phyloP scores from a whole-genome alignment of 106 monocot species.

The Dendrobium officinale region DNA sequence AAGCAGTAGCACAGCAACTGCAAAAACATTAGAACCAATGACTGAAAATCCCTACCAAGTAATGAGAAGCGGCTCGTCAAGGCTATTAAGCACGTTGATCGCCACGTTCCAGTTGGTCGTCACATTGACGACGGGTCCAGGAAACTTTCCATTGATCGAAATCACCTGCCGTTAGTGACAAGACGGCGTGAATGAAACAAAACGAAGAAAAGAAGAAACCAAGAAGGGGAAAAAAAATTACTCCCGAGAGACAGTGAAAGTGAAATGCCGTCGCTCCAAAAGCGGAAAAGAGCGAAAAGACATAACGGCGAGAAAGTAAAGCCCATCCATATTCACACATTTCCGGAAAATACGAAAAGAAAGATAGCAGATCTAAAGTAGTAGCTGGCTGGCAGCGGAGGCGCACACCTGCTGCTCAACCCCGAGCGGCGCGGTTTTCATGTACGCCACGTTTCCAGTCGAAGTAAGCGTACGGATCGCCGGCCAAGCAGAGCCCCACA shows the following conservation, averaged over 20 bases:
- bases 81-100: slow-evolving; percentile 72
- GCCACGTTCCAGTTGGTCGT: slow-evolving; percentile 76
- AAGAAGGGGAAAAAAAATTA: background rate
- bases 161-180: slow-evolving; percentile 34
- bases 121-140: slow-evolving; percentile 67
- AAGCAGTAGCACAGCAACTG: background rate
- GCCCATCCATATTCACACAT: background rate
- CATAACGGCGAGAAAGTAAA: background rate
- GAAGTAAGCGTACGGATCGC: slow-evolving; percentile 59
- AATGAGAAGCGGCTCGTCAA: slow-evolving; percentile 70
- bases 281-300: background rate
- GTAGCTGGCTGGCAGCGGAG: background rate
- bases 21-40: background rate
- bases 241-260: too few relatives aligned
- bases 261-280: background rate
- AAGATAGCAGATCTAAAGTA: background rate
- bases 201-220: background rate
- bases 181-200: background rate
- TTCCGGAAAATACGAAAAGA: background rate
- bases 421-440: slow-evolving; percentile 69
- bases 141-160: slow-evolving; percentile 68
- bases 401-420: slow-evolving; percentile 57
- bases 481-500: slow-evolving; percentile 14
- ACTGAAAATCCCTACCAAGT: slow-evolving; percentile 39
- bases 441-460: slow-evolving; percentile 85